Conservation (phyloP, 768 basidiomycete genomes). For the Leccinum olivaceopallidum region DNA sequence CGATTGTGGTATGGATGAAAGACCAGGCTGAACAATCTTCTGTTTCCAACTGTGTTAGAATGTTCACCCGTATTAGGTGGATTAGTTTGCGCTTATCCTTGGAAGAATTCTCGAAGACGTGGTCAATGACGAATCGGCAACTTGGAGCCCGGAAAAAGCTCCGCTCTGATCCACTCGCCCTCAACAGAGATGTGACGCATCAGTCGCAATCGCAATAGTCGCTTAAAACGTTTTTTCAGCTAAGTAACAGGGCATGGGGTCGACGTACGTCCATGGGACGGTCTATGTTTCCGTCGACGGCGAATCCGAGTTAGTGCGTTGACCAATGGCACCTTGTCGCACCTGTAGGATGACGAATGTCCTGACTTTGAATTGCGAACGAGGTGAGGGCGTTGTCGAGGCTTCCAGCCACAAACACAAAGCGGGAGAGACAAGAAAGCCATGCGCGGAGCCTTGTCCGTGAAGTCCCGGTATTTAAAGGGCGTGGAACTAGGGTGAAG, state of each 20-base stretch:
- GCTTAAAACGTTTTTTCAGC: conserved; percentile 22
- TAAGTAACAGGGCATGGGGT: conserved; percentile 14
- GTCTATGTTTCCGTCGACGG: conserved; percentile 21
- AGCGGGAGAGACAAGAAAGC: conserved; percentile 26
- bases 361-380: conserved; percentile 31
- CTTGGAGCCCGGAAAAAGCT: conserved; percentile 16
- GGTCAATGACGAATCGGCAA: conserved; percentile 8
- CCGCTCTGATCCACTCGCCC: conserved; percentile 18
- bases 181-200: conserved; percentile 8
- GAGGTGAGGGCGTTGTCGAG: conserved; percentile 30
- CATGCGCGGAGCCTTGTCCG: conserved; percentile 18
- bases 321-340: conserved; percentile 14
- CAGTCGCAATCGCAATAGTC: conserved; percentile 13
- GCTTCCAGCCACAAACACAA: conserved; percentile 23
- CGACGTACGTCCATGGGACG: conserved; percentile 13
- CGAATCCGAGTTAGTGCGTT: conserved; percentile 11
- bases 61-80: conserved; percentile 3
- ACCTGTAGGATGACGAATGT: conserved; percentile 20
- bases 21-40: conserved; percentile 8
- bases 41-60: conserved; percentile 19
- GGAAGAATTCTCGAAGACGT: conserved; percentile 15
- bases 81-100: conserved; percentile 6
- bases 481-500: conserved; percentile 20
- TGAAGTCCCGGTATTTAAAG: conserved; percentile 29
- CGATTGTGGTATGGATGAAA: conserved; percentile 1